Evolutionary conservation across 257 asterid species (phyloP).

Genomic region (Fraxinus quadrangulata): DNA sequence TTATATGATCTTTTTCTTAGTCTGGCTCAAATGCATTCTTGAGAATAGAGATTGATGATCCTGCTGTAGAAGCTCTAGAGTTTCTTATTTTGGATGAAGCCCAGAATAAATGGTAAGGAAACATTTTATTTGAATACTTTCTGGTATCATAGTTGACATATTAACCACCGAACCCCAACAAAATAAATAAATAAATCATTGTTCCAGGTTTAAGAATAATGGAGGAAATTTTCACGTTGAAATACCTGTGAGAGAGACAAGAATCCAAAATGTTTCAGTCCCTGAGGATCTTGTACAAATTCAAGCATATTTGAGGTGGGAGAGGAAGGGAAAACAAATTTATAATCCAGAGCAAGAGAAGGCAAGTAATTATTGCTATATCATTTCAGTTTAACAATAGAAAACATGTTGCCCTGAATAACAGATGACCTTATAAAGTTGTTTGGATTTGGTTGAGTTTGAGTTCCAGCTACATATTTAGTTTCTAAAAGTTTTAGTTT

Average conservation of each 20-base stretch:
- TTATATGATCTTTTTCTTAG: constrained; percentile 42
- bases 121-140: constrained; percentile 8
- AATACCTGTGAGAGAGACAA: constrained; percentile 49
- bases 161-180: constrained; percentile 19
- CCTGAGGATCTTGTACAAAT: constrained; percentile 98
- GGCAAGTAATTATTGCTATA: constrained; percentile 42
- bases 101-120: constrained; percentile 73
- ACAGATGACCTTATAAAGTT: constrained; percentile 12
- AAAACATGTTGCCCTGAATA: neutral
- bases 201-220: constrained; percentile 79
- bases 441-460: constrained; percentile 10
- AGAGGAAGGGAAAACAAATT: constrained; percentile 81
- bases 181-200: neutral
- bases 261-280: constrained; percentile 51
- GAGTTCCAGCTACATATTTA: constrained; percentile 18
- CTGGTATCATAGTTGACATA: constrained; percentile 20
- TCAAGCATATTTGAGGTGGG: constrained; percentile 98
- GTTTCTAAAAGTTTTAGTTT: constrained; percentile 12
- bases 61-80: constrained; percentile 82
- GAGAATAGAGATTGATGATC: constrained; percentile 83
- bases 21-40: constrained; percentile 68
- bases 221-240: constrained; percentile 72
- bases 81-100: constrained; percentile 85
- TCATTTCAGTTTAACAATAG: constrained; percentile 18
- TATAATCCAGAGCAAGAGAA: constrained; percentile 84